Conservation (phyloP, 1,284 basidiomycete genomes). For the Amylostereum areolatum region DNA sequence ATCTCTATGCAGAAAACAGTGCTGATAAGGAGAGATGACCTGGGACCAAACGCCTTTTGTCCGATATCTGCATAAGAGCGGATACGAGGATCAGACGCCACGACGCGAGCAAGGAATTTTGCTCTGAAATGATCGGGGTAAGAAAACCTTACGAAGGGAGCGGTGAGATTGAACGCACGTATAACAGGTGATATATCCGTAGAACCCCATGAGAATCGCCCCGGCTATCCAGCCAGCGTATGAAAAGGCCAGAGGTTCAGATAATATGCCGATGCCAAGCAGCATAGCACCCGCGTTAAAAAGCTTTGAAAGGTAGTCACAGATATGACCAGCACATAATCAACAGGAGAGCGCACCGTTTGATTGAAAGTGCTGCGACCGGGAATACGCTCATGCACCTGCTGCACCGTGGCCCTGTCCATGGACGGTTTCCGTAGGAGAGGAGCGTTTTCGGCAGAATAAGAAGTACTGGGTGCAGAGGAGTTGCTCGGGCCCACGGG, state of each 20-base stretch:
- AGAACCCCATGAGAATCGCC: slow-evolving; percentile 67
- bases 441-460: slow-evolving; percentile 28
- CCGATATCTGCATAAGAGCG: slow-evolving; percentile 88
- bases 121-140: slow-evolving; percentile 44
- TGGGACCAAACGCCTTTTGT: slow-evolving; percentile 77
- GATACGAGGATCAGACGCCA: slow-evolving; percentile 63
- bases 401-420: slow-evolving; percentile 10
- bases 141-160: background rate
- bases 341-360: slow-evolving; percentile 47
- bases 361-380: slow-evolving; percentile 79
- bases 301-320: slow-evolving; percentile 39
- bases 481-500: background rate
- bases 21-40: slow-evolving; percentile 64
- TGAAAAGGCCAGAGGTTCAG: slow-evolving; percentile 83
- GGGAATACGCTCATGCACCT: slow-evolving; percentile 15
- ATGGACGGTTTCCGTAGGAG: slow-evolving; percentile 28
- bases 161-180: slow-evolving; percentile 50
- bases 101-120: slow-evolving; percentile 76
- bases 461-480: background rate
- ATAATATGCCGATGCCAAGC: slow-evolving; percentile 86
- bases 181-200: slow-evolving; percentile 80
- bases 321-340: slow-evolving; percentile 2
- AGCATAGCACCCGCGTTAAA: slow-evolving; percentile 88
- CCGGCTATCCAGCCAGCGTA: slow-evolving; percentile 85
- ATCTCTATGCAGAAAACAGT: slow-evolving; percentile 80